Percentiles rank a stretch among this genome's conserved stretches.
Conservation (phyloP, 164 flowering plant genomes). For the Vitis cinerea region DNA sequence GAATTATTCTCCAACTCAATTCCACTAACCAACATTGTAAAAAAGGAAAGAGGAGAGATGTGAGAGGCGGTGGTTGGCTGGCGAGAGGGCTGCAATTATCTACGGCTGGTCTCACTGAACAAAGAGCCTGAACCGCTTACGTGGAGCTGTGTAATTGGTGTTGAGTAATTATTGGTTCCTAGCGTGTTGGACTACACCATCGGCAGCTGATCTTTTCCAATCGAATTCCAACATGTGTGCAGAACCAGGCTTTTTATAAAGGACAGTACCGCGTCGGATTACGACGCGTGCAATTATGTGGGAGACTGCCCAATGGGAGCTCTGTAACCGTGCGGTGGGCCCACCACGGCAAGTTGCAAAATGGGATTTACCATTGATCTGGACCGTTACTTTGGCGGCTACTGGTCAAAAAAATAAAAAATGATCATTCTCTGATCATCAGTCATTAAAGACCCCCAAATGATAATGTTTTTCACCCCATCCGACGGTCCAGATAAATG, state of each 20-base stretch:
- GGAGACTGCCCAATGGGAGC: slow-evolving; percentile 21
- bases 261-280: slow-evolving; percentile 16
- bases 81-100: neutral
- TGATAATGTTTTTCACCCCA: too few relatives aligned
- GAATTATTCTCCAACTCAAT: slow-evolving; percentile 8
- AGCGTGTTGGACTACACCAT: neutral
- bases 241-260: neutral
- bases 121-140: slow-evolving; percentile 1
- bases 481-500: neutral
- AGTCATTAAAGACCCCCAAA: neutral
- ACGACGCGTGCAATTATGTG: slow-evolving; percentile 20
- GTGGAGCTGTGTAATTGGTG: slow-evolving; percentile 1
- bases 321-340: slow-evolving; percentile 13
- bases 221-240: neutral
- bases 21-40: slow-evolving; percentile 13
- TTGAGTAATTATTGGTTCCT: neutral
- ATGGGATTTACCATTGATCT: slow-evolving; percentile 20
- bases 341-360: slow-evolving; percentile 16
- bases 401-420: neutral
- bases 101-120: neutral
- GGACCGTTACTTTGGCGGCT: slow-evolving; percentile 31
- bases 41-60: neutral
- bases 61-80: slow-evolving; percentile 11
- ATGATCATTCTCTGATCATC: neutral
- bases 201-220: neutral